These are phyloP conservation scores for Oxytropis ochrocephala DNA, from an alignment of 306 rosid species.

Conservation along the genomic window DNA sequence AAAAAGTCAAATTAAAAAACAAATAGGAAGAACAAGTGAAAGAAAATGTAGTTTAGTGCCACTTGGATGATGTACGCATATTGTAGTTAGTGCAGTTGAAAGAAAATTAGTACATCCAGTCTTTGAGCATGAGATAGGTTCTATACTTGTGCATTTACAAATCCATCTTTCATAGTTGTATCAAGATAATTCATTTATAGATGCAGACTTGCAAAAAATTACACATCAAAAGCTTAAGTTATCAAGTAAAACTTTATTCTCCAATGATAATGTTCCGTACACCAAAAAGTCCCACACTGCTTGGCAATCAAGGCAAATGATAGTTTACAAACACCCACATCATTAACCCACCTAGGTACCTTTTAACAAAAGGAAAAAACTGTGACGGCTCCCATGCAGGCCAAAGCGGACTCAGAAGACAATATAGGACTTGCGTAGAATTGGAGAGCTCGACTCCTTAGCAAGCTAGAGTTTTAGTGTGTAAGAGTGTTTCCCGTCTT, in stretches of 20 bases:
- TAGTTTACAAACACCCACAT: too few relatives aligned
- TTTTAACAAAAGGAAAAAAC: too few relatives aligned
- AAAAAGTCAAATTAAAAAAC: conserved; percentile 8
- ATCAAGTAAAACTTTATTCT: background rate
- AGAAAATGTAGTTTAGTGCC: background rate
- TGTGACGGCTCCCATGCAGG: too few relatives aligned
- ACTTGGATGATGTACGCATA: background rate
- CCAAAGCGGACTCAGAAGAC: too few relatives aligned
- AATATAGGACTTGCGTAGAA: too few relatives aligned
- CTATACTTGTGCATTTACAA: background rate
- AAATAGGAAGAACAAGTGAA: conserved; percentile 17
- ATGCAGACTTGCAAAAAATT: background rate
- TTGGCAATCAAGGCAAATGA: too few relatives aligned
- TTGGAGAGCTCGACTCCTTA: too few relatives aligned
- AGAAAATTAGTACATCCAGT: background rate
- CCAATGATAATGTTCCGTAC: background rate
- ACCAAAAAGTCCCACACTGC: too few relatives aligned
- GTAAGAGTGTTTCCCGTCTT: too few relatives aligned
- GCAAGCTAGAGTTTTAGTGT: too few relatives aligned
- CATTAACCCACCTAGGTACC: too few relatives aligned
- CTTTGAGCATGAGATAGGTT: background rate
- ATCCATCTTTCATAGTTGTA: background rate
- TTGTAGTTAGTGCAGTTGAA: background rate
- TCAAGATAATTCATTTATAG: background rate
- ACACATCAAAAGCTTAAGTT: background rate